Evolutionary conservation across 768 basidiomycete genomes (phyloP), one percentile per base, ranked within the genome.

Genomic region (Daedaleopsis nitida): DNA sequence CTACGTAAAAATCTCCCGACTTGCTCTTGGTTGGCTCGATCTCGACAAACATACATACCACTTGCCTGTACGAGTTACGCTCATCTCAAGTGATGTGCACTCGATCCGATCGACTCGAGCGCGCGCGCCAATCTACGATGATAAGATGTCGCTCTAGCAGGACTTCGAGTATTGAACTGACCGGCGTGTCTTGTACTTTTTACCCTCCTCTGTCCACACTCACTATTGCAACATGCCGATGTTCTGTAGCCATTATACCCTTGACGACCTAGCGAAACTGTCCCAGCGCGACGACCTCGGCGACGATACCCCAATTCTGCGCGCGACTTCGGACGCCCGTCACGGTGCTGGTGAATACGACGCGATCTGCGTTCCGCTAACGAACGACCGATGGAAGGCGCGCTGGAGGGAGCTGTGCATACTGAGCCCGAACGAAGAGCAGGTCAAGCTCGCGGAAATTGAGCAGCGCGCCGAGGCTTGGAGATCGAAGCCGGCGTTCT

Each of bases 381-480:
- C 96, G 23, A 96, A 90, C 57, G 81, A 81, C 17, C 83, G 82
- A 49, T 99, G 97, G 97, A 86, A 84, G 68, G 80, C 84, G 64
- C 80, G 97, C 57, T 99, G 97, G 96, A 81, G 83, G 65, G 78
- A 86, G 56, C 93, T 98, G 85, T 99, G 97, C 75, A 77, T 94
- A 63, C 74, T 91, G 58, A 80, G 85, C 1, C 74, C 79, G 14
- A 76, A 77, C n/a, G 70, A 69, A 39, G 68, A 64, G 42, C 73
- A 82, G 62, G 73, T 75, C 48, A 74, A 69, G 42, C 73, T 77
- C 35, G 76, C 69, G 37, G 37, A 37, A 27, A 79, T 82, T 11
- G 86, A 89, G 68, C 79, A 77, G 69, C 80, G 78, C 38, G 93
- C 94, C 1, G 97, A 99, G 75, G 76, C 77, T 16, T 99, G 97